Conservation (phyloP, 2,329 filamentous ascomycete species). For the Emmonsiellopsis sp. region DNA sequence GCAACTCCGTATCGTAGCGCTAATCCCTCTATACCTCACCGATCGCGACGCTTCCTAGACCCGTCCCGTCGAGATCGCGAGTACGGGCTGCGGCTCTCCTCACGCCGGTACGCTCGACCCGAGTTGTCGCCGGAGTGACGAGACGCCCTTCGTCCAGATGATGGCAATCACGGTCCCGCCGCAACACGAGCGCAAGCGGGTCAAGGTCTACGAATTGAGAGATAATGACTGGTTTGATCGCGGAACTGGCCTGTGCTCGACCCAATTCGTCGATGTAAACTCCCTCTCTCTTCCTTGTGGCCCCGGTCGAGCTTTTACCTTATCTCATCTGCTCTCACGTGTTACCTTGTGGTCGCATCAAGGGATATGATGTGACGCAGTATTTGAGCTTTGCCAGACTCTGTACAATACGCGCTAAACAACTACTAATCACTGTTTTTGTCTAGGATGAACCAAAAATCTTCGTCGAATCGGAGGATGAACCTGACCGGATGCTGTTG, state of each 20-base stretch:
- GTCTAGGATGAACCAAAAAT: conserved; percentile 74
- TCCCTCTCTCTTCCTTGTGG: not conserved
- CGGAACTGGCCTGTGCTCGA: conserved; percentile 90
- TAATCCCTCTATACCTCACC: too few species aligned
- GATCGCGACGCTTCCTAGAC: too few species aligned
- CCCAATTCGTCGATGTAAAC: conserved; percentile 63
- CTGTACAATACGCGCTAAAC: not conserved
- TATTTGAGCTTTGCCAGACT: not conserved
- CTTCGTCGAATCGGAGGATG: conserved; percentile 86
- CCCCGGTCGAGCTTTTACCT: not conserved
- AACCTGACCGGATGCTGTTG: conserved; percentile 71
- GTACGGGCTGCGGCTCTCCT: conserved; percentile 16
- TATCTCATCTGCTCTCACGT: not conserved
- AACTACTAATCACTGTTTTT: not conserved
- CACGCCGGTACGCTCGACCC: conserved; percentile 26
- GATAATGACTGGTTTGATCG: conserved; percentile 99
- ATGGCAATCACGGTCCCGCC: conserved; percentile 42
- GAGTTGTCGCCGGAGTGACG: conserved; percentile 30
- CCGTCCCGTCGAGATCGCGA: conserved; percentile 8
- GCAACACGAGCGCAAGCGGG: conserved; percentile 51
- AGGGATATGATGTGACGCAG: not conserved
- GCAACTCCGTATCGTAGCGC: too few species aligned
- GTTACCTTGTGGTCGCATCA: not conserved
- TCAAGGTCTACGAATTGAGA: conserved; percentile 97
- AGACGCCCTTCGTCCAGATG: conserved; percentile 28